phyloP scores from a whole-genome alignment of 192 early-diverging fungal genomes.

The Gryganskiella cystojenkinii region DNA sequence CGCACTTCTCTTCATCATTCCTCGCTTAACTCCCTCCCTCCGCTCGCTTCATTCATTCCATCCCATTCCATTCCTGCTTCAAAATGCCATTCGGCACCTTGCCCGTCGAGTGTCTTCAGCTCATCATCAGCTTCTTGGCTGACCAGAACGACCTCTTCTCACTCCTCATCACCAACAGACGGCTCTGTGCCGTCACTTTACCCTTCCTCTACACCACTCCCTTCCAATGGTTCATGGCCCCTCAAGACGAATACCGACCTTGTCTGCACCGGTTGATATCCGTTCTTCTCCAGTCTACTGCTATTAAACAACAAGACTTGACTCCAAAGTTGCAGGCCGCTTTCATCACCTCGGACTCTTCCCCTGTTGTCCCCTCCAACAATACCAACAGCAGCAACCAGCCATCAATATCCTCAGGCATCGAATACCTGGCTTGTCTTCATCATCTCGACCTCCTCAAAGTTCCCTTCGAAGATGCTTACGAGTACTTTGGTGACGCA shows the following conservation, averaged over 20 bases:
- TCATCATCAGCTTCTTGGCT: conserved; percentile 11
- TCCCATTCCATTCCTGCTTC: not conserved
- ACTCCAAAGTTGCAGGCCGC: conserved; percentile 9
- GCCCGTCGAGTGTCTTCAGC: conserved; percentile 18
- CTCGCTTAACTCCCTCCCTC: not conserved
- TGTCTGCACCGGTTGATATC: not conserved
- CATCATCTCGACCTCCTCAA: conserved; percentile 1
- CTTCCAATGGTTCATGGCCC: not conserved
- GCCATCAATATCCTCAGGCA: not conserved
- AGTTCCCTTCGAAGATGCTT: not conserved
- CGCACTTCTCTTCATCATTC: not conserved
- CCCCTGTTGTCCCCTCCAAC: not conserved
- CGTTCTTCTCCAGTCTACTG: not conserved
- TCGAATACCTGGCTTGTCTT: conserved; percentile 21
- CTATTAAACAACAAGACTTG: not conserved
- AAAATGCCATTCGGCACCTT: conserved; percentile 1
- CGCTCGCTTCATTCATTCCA: not conserved
- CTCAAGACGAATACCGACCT: not conserved
- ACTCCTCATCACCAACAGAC: conserved; percentile 3
- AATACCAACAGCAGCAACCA: not conserved
- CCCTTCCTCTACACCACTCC: conserved; percentile 26
- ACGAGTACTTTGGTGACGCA: not conserved
- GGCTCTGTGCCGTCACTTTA: conserved; percentile 6
- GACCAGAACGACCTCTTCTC: conserved; percentile 1
- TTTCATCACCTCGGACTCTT: not conserved